These are phyloP conservation scores for Thalassiosira mediterranea DNA, from an alignment of 352 stramenopile genomes.

Conservation along the genomic window DNA sequence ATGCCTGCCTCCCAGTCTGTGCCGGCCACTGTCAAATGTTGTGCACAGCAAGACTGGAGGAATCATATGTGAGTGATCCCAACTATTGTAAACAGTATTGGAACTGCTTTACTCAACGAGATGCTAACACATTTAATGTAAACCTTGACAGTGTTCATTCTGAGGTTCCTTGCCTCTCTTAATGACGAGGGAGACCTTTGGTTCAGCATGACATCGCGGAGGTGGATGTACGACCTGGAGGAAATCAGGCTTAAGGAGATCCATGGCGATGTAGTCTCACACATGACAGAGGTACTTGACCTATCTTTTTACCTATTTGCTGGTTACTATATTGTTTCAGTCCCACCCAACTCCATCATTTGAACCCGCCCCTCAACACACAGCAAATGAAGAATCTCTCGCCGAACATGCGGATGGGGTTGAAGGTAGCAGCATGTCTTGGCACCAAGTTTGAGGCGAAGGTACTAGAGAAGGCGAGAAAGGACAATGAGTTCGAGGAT, in stretches of 20 bases:
- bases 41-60: constrained; percentile 40
- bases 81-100: no score
- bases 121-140: no score
- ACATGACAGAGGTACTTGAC: constrained; percentile 31
- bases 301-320: no score
- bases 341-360: no score
- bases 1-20: constrained; percentile 31
- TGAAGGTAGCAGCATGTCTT: constrained; percentile 31
- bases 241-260: constrained; percentile 27
- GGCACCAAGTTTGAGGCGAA: constrained; percentile 21
- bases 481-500: constrained; percentile 11
- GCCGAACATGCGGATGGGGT: constrained; percentile 6
- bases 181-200: constrained; percentile 33
- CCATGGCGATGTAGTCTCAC: constrained; percentile 17
- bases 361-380: no score
- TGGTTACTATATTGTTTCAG: no score
- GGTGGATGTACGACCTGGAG: constrained; percentile 27
- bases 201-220: constrained; percentile 23
- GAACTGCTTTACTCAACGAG: no score
- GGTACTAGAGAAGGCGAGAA: constrained; percentile 4
- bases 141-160: constrained; percentile 19
- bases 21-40: constrained; percentile 18
- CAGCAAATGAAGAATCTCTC: constrained; percentile 23
- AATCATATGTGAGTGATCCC: no score
- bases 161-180: constrained; percentile 32